Evolutionary conservation across 768 basidiomycete genomes (phyloP).

Genomic region (Kwoniella pini): DNA sequence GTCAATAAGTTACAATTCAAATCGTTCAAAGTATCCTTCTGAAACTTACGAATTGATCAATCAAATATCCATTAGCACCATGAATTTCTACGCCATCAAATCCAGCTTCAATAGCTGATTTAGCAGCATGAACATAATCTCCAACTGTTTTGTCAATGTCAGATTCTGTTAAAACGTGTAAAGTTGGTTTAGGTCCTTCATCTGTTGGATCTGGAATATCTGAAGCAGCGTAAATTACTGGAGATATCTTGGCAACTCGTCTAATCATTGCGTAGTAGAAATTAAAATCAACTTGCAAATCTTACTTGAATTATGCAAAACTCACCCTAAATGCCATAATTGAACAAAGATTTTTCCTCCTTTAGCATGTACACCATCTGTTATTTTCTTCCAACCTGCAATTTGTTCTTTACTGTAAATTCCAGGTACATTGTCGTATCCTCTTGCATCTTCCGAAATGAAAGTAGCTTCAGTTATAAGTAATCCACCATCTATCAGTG

Average conservation of each 20-base stretch:
- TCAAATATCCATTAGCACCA: conserved; percentile 55
- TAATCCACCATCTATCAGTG: conserved; percentile 35
- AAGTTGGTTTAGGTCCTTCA: conserved; percentile 14
- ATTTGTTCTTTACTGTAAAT: conserved; percentile 58
- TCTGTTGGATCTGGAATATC: conserved; percentile 13
- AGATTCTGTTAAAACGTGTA: conserved; percentile 48
- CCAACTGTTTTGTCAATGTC: conserved; percentile 56
- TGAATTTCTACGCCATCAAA: conserved; percentile 67
- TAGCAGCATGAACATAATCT: conserved; percentile 61
- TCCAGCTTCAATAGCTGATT: conserved; percentile 64
- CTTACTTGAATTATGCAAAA: too few relatives aligned
- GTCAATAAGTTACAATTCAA: background rate
- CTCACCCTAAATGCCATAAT: conserved; percentile 62
- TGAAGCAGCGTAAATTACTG: conserved; percentile 17
- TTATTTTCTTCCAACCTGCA: conserved; percentile 63
- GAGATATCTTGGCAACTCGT: conserved; percentile 14
- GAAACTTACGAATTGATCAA: conserved; percentile 61
- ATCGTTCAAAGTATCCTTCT: background rate
- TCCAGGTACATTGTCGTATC: conserved; percentile 19
- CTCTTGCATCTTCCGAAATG: conserved; percentile 21
- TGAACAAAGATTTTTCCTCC: conserved; percentile 62
- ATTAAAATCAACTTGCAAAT: too few relatives aligned
- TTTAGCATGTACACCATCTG: conserved; percentile 63
- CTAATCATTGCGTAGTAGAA: too few relatives aligned
- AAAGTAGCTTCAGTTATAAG: conserved; percentile 45